Conservation (phyloP, 2,329 filamentous ascomycete species). For the Teratosphaeria nubilosa region DNA sequence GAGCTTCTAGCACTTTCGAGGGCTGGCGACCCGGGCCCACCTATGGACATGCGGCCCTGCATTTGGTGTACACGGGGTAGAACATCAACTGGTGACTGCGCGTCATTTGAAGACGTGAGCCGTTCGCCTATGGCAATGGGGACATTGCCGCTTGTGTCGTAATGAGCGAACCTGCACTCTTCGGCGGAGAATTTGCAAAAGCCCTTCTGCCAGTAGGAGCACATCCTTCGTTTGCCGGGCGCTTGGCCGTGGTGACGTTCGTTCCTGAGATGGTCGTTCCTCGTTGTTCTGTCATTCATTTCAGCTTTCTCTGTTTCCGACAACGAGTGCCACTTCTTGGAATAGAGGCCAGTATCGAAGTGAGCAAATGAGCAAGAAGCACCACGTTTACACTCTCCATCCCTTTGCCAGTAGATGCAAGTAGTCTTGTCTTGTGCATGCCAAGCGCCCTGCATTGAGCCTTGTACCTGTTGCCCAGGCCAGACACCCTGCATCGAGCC, state of each 20-base stretch:
- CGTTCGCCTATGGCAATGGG: neutral
- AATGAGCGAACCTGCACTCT: constrained; percentile 17
- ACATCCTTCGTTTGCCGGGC: constrained; percentile 1
- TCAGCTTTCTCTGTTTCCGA: neutral
- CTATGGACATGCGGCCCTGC: neutral
- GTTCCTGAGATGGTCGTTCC: neutral
- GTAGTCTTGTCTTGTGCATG: neutral
- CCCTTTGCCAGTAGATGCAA: constrained; percentile 2
- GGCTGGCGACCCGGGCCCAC: neutral
- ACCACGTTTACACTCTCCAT: neutral
- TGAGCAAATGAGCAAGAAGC: neutral
- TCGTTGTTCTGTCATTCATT: neutral
- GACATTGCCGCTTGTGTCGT: constrained; percentile 6
- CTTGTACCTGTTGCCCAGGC: neutral
- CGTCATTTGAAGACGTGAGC: neutral
- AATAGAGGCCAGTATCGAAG: neutral
- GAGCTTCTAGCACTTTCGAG: neutral
- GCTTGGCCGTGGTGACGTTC: neutral
- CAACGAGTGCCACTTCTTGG: neutral
- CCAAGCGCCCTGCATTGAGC: neutral
- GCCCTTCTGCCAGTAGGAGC: constrained; percentile 7
- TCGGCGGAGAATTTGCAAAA: constrained; percentile 7
- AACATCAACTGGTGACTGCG: neutral
- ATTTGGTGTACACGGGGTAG: neutral
- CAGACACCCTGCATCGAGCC: neutral